Evolutionary conservation across 2,329 filamentous ascomycete genomes (phyloP).

Genomic region (Calonectria ilicicola): DNA sequence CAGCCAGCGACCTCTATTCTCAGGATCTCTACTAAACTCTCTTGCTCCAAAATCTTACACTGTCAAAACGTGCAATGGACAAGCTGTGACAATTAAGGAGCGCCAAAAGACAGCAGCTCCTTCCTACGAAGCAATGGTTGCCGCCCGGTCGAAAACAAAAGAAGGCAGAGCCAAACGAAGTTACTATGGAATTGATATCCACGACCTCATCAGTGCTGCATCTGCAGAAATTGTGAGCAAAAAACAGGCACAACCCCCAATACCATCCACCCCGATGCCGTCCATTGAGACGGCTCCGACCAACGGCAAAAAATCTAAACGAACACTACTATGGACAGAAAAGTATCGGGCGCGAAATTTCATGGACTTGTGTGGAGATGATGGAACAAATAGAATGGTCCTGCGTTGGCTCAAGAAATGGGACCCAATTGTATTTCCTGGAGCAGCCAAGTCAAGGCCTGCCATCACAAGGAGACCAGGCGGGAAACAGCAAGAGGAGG

Average conservation of each 20-base stretch:
- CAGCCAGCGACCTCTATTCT: constrained; percentile 42
- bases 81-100: constrained; percentile 65
- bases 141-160: constrained; percentile 73
- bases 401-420: constrained; percentile 94
- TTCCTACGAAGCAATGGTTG: constrained; percentile 76
- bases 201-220: constrained; percentile 81
- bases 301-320: constrained; percentile 55
- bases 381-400: constrained; percentile 90
- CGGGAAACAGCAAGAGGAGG: constrained; percentile 60
- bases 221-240: constrained; percentile 66
- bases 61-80: constrained; percentile 69
- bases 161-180: constrained; percentile 77
- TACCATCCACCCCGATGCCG: constrained; percentile 50
- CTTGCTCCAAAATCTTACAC: constrained; percentile 51
- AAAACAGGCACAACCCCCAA: constrained; percentile 36
- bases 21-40: constrained; percentile 40
- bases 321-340: constrained; percentile 88
- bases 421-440: constrained; percentile 93
- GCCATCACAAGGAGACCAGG: constrained; percentile 56
- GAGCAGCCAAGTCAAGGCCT: constrained; percentile 71
- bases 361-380: constrained; percentile 93
- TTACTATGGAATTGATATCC: constrained; percentile 95
- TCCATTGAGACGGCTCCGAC: constrained; percentile 55
- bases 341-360: constrained; percentile 96
- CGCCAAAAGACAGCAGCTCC: constrained; percentile 59